Evolutionary conservation across 2,329 filamentous ascomycete genomes (phyloP), one percentile per base, ranked within the genome.

Genomic region (Fusarium pilosicola): DNA sequence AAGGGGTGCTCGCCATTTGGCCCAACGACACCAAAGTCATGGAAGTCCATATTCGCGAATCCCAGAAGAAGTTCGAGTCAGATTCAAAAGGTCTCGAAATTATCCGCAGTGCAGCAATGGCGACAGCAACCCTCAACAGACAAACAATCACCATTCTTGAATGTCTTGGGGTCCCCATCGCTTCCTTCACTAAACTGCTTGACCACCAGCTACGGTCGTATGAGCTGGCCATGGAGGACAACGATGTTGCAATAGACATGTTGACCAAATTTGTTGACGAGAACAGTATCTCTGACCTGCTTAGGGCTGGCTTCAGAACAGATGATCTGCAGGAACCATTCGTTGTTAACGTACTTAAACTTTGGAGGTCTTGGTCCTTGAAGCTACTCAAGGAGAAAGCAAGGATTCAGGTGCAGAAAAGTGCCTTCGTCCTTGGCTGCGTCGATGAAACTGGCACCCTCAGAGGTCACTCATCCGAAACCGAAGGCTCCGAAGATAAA

Each of bases 321-420:
- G 81, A 84, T 1, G 82, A 85, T 20, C 36, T 79, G 3, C 80
- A 84, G 28, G 96, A 99, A 66, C 96, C 96, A 0, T 98, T 98
- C 80, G 86, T 95, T 28, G 88, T 90, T 68, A 95, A 94, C 1
- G 82, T 97, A 14, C 84, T 99, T 17, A 89, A 91, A 41, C 86
- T 98, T 1, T 99, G 96, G 96, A 88, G 93, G 71, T 90, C 94
- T 4, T 98, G 94, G 93, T 94, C 92, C 2, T 89, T 97, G 74
- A 97, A 97, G 78, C 88, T 93, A 18, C 87, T 99, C 24, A 98
- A 97, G 76, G 95, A 98, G 75, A 98, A 98, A 77, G 95, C 96
- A 0, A 92, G 93, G 34, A 94, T 99, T 48, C 87, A 91, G 5
- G 88, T 99, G 15, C 91, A 94, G 12, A 84, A 96, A 65, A 95